Evolutionary conservation across 768 basidiomycete species (phyloP).

Genomic region (Mrakia frigida): DNA sequence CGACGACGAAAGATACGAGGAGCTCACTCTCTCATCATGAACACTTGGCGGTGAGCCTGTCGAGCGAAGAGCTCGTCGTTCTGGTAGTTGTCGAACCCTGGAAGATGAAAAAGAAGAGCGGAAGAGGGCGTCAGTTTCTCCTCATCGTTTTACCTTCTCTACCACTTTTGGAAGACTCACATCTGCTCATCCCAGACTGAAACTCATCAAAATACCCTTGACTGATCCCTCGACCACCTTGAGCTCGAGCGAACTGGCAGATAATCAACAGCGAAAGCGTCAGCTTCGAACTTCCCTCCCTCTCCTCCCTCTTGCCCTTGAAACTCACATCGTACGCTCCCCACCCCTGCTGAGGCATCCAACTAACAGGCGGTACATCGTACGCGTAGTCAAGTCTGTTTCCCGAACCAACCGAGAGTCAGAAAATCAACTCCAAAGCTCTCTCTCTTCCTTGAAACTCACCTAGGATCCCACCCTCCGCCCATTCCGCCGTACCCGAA

Average conservation of each 20-base stretch:
- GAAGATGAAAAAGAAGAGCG: not conserved
- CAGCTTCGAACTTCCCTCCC: not conserved
- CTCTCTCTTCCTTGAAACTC: not conserved
- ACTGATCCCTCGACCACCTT: constrained; percentile 7
- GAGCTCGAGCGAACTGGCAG: constrained; percentile 17
- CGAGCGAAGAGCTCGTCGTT: constrained; percentile 2
- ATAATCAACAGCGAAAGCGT: not conserved
- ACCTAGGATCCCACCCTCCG: constrained; percentile 3
- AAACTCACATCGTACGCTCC: constrained; percentile 6
- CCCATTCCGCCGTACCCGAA: not conserved
- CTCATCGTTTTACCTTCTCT: too few relatives aligned
- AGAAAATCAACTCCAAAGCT: not conserved
- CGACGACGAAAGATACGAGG: too few relatives aligned
- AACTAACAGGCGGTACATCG: not conserved
- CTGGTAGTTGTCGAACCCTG: constrained; percentile 16
- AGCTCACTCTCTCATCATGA: constrained; percentile 7
- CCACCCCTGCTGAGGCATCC: constrained; percentile 21
- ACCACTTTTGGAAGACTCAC: too few relatives aligned
- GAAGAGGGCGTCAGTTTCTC: too few relatives aligned
- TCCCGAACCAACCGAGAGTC: not conserved
- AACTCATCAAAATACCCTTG: constrained; percentile 7
- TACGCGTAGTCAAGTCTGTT: constrained; percentile 22
- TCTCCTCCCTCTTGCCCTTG: not conserved
- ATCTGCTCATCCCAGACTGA: not conserved
- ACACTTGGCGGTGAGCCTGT: not conserved